phyloP scores from a whole-genome alignment of 2,329 filamentous ascomycete species.

The Venturia nashicola region DNA sequence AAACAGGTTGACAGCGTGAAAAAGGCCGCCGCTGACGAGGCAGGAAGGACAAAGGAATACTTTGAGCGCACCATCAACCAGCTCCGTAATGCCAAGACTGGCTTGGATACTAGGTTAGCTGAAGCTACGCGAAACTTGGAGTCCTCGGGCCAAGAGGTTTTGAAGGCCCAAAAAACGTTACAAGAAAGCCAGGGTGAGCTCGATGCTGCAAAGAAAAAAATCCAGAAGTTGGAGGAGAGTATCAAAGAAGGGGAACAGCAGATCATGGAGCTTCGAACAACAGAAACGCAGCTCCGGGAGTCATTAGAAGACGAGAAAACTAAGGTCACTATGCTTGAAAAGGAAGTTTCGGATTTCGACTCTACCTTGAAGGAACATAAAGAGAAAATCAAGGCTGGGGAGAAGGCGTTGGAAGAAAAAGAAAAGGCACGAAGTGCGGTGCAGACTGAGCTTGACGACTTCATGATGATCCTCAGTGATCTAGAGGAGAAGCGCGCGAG shows the following conservation, averaged over 20 bases:
- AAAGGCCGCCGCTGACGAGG: slow-evolving; percentile 14
- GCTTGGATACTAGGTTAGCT: slow-evolving; percentile 1
- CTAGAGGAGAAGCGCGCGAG: slow-evolving; percentile 31
- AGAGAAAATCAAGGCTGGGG: slow-evolving; percentile 17
- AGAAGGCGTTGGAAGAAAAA: slow-evolving; percentile 26
- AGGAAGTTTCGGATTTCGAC: slow-evolving; percentile 10
- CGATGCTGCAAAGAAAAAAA: slow-evolving; percentile 10
- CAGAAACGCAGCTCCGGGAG: slow-evolving; percentile 13
- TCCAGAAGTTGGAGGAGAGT: slow-evolving; percentile 12
- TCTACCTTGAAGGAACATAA: slow-evolving; percentile 16
- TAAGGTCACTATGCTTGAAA: slow-evolving; percentile 10
- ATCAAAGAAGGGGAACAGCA: slow-evolving; percentile 7
- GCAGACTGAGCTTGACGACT: slow-evolving; percentile 34
- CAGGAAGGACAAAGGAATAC: slow-evolving; percentile 14
- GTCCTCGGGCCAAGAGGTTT: background rate
- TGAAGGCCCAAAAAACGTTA: background rate
- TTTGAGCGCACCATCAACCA: slow-evolving; percentile 12
- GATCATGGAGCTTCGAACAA: slow-evolving; percentile 1
- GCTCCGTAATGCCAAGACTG: slow-evolving; percentile 8
- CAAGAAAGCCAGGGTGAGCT: background rate
- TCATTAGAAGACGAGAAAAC: slow-evolving; percentile 9
- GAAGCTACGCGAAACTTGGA: slow-evolving; percentile 15
- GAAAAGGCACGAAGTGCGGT: slow-evolving; percentile 23
- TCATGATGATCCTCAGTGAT: slow-evolving; percentile 35
- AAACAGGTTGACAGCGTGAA: slow-evolving; percentile 9